phyloP scores from a whole-genome alignment of 2,329 filamentous ascomycete genomes.

The Colletotrichum sp. region DNA sequence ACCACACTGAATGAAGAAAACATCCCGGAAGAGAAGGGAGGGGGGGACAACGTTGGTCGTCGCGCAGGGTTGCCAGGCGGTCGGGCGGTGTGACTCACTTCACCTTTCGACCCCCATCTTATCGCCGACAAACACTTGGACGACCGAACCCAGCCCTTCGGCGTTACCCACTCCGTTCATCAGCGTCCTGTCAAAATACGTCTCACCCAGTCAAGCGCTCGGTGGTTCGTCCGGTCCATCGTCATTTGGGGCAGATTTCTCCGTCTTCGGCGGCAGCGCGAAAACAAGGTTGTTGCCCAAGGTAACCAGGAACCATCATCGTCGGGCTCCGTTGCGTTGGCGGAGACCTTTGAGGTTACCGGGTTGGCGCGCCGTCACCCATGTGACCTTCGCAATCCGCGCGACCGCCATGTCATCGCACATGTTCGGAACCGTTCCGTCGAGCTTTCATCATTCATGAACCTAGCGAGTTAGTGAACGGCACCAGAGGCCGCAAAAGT shows the following conservation, averaged over 20 bases:
- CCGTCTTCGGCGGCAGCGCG: not conserved
- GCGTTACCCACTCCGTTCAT: not conserved
- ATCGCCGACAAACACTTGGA: slow-evolving; percentile 7
- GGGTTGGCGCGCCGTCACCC: not conserved
- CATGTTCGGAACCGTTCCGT: not conserved
- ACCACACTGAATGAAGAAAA: not conserved
- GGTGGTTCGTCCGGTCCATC: not conserved
- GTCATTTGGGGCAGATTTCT: not conserved
- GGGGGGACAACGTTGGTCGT: not conserved
- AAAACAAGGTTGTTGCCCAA: not conserved
- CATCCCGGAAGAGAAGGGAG: not conserved
- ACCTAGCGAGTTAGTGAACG: not conserved
- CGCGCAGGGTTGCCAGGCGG: not conserved
- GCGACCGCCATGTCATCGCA: not conserved
- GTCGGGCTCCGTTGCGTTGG: not conserved
- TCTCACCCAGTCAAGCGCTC: not conserved
- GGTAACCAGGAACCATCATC: not conserved
- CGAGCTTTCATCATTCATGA: not conserved
- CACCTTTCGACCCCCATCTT: not conserved
- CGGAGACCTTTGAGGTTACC: not conserved
- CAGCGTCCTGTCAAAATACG: not conserved
- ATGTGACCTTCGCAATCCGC: not conserved
- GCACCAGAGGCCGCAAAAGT: not conserved
- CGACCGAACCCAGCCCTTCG: not conserved
- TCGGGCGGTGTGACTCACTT: slow-evolving; percentile 15